These are phyloP conservation scores for Hypholoma fasciculare DNA, from an alignment of 768 basidiomycete species.

Conservation along the genomic window DNA sequence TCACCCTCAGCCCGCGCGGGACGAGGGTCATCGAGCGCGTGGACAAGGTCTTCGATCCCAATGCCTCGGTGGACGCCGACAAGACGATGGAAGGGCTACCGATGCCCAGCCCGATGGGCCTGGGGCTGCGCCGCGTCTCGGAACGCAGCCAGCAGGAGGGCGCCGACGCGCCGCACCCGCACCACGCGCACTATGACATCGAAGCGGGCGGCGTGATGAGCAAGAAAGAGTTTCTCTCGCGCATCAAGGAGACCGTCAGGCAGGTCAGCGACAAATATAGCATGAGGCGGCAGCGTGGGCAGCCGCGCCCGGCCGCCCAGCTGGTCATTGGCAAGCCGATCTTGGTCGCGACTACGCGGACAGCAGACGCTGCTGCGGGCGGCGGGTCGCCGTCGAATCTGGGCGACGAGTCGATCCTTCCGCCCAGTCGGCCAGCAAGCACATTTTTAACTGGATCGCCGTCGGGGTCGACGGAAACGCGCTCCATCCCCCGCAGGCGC, in stretches of 20 bases:
- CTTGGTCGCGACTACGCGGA: constrained; percentile 28
- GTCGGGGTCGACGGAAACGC: constrained; percentile 62
- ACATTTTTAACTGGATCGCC: constrained; percentile 59
- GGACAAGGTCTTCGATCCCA: not conserved
- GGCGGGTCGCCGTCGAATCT: constrained; percentile 36
- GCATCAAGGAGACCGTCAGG: constrained; percentile 62
- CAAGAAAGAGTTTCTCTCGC: constrained; percentile 69
- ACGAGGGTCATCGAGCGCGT: constrained; percentile 21
- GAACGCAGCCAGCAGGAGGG: constrained; percentile 37
- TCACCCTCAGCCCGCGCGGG: constrained; percentile 32
- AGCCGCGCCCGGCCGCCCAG: constrained; percentile 23
- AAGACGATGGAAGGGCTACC: not conserved
- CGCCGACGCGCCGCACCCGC: constrained; percentile 2
- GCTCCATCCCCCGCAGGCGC: constrained; percentile 66
- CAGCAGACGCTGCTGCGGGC: not conserved
- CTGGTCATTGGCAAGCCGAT: constrained; percentile 65
- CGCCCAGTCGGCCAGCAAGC: constrained; percentile 41
- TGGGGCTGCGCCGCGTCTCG: constrained; percentile 52
- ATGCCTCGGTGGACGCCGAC: not conserved
- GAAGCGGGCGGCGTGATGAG: constrained; percentile 45
- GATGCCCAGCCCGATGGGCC: constrained; percentile 26
- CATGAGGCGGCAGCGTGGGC: constrained; percentile 29
- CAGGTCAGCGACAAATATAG: constrained; percentile 66
- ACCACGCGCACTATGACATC: constrained; percentile 14
- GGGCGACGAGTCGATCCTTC: constrained; percentile 35